Conservation (phyloP, 2,329 filamentous ascomycete genomes). For the Aspergillus niger region DNA sequence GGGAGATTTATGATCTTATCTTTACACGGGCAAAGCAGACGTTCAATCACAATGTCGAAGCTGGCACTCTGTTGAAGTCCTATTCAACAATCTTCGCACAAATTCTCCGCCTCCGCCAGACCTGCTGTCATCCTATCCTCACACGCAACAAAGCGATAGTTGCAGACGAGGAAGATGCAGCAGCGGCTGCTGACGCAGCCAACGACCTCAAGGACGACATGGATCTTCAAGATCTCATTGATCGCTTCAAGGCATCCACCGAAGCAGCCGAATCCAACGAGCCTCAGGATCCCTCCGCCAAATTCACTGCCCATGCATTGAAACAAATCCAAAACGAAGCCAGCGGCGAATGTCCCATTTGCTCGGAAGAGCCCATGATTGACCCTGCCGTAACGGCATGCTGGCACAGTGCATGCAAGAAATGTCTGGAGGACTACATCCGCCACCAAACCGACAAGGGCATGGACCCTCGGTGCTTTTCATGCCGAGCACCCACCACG, state of each 20-base stretch:
- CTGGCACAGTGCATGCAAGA: conserved; percentile 96
- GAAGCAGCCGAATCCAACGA: conserved; percentile 56
- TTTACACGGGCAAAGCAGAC: conserved; percentile 79
- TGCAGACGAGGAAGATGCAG: conserved; percentile 83
- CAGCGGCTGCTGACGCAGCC: conserved; percentile 72
- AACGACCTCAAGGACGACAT: conserved; percentile 91
- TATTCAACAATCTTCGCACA: conserved; percentile 98
- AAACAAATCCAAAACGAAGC: conserved; percentile 89
- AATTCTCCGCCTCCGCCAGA: conserved; percentile 86
- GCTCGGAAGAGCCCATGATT: conserved; percentile 92
- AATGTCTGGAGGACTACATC: conserved; percentile 87
- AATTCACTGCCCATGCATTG: conserved; percentile 82
- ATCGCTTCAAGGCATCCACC: conserved; percentile 74
- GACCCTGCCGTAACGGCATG: conserved; percentile 93
- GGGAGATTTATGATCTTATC: conserved; percentile 90
- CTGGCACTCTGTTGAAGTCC: conserved; percentile 89
- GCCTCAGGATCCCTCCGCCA: conserved; percentile 61
- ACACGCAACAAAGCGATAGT: conserved; percentile 83
- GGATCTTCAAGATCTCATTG: conserved; percentile 84
- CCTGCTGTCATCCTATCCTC: conserved; percentile 89
- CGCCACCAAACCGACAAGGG: conserved; percentile 79
- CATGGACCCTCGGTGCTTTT: conserved; percentile 80
- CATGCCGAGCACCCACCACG: conserved; percentile 81
- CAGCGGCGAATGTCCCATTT: conserved; percentile 88
- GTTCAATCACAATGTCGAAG: conserved; percentile 83